Percentiles rank a stretch among this genome's conserved stretches.
These are phyloP conservation scores for Aristolochia contorta DNA, from an alignment of 164 flowering plant species.

Conservation along the genomic window DNA sequence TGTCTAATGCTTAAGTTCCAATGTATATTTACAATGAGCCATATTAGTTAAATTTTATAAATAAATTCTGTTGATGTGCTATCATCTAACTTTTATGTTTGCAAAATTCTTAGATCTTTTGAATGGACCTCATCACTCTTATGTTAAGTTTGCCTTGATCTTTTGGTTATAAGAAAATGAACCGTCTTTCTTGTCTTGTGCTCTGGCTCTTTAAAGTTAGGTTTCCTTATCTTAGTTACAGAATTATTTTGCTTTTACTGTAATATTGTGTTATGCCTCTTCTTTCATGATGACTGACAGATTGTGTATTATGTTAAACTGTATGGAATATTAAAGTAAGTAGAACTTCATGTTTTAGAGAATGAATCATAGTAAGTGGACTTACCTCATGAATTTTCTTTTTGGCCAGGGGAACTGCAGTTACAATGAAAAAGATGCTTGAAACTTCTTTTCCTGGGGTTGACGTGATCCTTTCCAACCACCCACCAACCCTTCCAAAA, in stretches of 20 bases:
- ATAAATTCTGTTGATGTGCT: neutral
- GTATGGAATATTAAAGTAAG: neutral
- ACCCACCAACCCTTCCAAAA: conserved; percentile 83
- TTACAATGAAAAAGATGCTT: conserved; percentile 72
- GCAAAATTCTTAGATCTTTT: too few species aligned
- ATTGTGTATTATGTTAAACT: neutral
- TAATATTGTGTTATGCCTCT: neutral
- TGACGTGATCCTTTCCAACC: conserved; percentile 60
- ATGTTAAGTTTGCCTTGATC: too few species aligned
- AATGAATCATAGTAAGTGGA: neutral
- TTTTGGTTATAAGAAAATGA: too few species aligned
- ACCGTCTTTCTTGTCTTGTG: too few species aligned
- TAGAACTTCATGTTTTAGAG: neutral
- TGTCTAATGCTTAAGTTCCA: neutral
- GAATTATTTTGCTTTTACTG: neutral
- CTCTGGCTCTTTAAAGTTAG: too few species aligned
- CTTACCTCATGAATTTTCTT: neutral
- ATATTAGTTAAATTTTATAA: neutral
- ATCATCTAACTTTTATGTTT: too few species aligned
- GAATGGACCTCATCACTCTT: too few species aligned
- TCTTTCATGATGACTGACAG: neutral
- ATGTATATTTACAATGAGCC: neutral
- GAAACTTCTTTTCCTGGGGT: conserved; percentile 70
- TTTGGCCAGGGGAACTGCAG: conserved; percentile 71
- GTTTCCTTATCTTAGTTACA: too few species aligned